Evolutionary conservation across 208 protist genomes (phyloP).

Genomic region (Tritrichomonas musculus): DNA sequence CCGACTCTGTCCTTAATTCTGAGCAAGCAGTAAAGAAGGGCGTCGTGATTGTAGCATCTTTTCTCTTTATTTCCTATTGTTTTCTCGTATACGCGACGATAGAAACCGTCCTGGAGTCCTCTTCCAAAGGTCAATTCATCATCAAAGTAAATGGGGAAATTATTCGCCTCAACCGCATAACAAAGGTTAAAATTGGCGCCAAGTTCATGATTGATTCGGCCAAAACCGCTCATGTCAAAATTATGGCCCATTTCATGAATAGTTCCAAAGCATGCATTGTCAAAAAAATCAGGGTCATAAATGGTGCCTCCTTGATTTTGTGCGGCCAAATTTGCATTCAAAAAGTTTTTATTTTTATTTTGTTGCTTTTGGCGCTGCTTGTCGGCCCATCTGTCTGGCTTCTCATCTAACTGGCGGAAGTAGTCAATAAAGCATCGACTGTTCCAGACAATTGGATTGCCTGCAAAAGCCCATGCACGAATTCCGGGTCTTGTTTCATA

Average conservation of each 20-base stretch:
- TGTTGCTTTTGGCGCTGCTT: too few relatives aligned
- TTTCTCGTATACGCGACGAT: not conserved
- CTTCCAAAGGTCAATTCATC: not conserved
- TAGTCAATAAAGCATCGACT: not conserved
- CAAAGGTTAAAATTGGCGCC: not conserved
- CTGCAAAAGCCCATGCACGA: not conserved
- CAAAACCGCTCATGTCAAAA: not conserved
- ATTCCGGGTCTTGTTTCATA: not conserved
- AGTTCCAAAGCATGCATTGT: not conserved
- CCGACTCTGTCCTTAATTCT: slow-evolving; percentile 13
- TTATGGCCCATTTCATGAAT: slow-evolving; percentile 21
- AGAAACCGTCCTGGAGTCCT: not conserved
- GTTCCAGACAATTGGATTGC: slow-evolving; percentile 31
- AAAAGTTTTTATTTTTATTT: too few relatives aligned
- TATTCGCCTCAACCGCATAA: not conserved
- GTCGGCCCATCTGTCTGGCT: too few relatives aligned
- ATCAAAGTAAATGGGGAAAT: slow-evolving; percentile 3
- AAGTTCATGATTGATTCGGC: not conserved
- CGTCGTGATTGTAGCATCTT: not conserved
- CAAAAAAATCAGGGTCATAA: too few relatives aligned
- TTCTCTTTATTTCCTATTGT: not conserved
- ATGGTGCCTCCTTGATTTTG: too few relatives aligned
- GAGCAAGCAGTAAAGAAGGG: not conserved
- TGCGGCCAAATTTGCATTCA: too few relatives aligned
- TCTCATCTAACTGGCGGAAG: not conserved